A percentile compares a stretch with the other conserved stretches of the same genome.
These are phyloP conservation scores for Phytophthora kernoviae DNA, from an alignment of 352 stramenopile genomes.

Conservation along the genomic window DNA sequence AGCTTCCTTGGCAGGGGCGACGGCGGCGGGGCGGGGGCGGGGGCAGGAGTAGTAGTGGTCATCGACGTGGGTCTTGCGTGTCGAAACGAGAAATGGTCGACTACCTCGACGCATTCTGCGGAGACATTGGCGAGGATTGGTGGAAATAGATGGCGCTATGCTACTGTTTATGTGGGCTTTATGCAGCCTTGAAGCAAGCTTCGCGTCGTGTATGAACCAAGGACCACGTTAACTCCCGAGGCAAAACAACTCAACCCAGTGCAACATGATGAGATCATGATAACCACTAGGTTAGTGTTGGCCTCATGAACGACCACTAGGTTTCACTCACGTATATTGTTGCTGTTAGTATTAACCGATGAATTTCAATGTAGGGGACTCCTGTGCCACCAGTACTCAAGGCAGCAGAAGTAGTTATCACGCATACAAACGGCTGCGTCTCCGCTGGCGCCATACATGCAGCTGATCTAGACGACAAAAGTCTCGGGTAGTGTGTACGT, in stretches of 20 bases:
- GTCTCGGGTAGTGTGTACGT: conserved; percentile 27
- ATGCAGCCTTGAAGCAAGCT: conserved; percentile 14
- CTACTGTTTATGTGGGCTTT: background rate
- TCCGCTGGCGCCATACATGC: background rate
- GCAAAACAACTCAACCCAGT: conserved; percentile 5
- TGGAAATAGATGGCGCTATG: conserved; percentile 2
- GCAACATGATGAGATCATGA: no score
- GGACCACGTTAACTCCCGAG: background rate
- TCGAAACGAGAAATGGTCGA: conserved; percentile 26
- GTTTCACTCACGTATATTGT: background rate
- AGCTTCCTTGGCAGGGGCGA: conserved; percentile 3
- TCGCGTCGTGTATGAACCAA: conserved; percentile 26
- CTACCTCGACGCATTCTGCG: conserved; percentile 1
- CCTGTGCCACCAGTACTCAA: background rate
- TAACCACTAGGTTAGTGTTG: no score
- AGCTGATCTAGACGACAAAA: conserved; percentile 35
- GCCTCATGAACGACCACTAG: background rate
- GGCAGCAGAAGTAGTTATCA: background rate
- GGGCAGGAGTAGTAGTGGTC: conserved; percentile 3
- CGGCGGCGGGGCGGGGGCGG: no score
- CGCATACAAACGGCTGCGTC: background rate
- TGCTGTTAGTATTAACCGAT: background rate
- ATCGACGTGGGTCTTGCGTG: conserved; percentile 13
- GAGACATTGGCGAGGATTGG: background rate
- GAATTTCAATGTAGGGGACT: background rate